Conservation (phyloP, 169 alveolate genomes). For the Cyclospora cayetanensis region DNA sequence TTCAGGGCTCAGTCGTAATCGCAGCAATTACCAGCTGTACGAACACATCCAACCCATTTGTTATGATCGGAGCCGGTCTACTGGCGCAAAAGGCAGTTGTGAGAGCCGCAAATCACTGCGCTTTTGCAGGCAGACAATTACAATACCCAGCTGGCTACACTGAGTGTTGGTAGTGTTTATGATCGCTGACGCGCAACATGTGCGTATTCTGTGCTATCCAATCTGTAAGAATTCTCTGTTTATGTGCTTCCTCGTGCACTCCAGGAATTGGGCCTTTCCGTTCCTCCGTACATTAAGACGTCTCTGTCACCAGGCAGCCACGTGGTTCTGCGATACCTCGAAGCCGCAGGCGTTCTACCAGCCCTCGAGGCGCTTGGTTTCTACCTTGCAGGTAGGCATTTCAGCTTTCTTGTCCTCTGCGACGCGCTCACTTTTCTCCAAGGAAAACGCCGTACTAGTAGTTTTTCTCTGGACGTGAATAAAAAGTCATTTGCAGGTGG, state of each 20-base stretch:
- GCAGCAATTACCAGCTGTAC: constrained; percentile 98
- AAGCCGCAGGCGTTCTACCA: constrained; percentile 86
- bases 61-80: constrained; percentile 98
- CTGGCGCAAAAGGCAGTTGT: constrained; percentile 94
- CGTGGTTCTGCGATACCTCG: constrained; percentile 75
- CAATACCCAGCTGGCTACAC: not conserved
- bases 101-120: constrained; percentile 80
- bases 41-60: constrained; percentile 96
- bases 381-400: constrained; percentile 73
- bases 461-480: no score
- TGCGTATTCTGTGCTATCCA: not conserved
- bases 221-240: not conserved
- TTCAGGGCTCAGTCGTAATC: constrained; percentile 93
- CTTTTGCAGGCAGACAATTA: not conserved
- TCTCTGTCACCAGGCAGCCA: constrained; percentile 87
- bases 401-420: not conserved
- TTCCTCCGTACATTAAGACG: constrained; percentile 84
- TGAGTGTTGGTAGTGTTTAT: not conserved
- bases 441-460: no score
- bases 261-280: constrained; percentile 80
- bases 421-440: not conserved
- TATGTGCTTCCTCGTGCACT: constrained; percentile 71
- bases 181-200: not conserved
- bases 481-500: no score
- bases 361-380: constrained; percentile 94